A percentile compares a stretch with the other conserved stretches of the same genome.
Conservation (phyloP, 78 protist species). For the Dictyostelium intermedium region DNA sequence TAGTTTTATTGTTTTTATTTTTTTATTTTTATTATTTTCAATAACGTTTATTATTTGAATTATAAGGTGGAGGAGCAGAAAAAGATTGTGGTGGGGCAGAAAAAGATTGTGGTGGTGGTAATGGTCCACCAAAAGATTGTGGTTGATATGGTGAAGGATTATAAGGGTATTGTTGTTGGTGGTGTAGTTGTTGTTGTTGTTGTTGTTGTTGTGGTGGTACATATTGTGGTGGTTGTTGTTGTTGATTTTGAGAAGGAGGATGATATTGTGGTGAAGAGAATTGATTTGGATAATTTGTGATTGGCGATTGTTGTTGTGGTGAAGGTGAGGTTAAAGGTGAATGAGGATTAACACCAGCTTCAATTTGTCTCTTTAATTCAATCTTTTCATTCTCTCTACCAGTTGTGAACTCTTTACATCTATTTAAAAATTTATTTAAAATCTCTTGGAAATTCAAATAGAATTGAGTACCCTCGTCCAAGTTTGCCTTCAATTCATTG, state of each 20-base stretch:
- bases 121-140: neutral
- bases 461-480: constrained; percentile 80
- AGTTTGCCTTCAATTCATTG: constrained; percentile 69
- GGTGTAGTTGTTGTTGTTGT: constrained; percentile 20
- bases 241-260: constrained; percentile 3
- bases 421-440: constrained; percentile 22
- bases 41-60: neutral
- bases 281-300: neutral
- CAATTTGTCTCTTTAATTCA: constrained; percentile 52
- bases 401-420: constrained; percentile 64
- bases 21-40: neutral
- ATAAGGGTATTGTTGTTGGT: neutral
- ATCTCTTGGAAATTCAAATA: constrained; percentile 77
- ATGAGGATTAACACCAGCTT: constrained; percentile 10
- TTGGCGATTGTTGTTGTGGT: neutral
- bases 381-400: constrained; percentile 69
- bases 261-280: neutral
- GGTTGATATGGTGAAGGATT: neutral
- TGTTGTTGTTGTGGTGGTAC: constrained; percentile 10
- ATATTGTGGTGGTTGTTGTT: constrained; percentile 1
- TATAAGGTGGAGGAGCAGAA: constrained; percentile 3
- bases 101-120: constrained; percentile 50
- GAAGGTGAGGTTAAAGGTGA: constrained; percentile 8
- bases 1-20: neutral
- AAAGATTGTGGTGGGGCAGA: constrained; percentile 6